Evolutionary conservation across 2,329 filamentous ascomycete species (phyloP), one percentile per base, ranked within the genome.

Genomic region (Fusarium pininemorale): DNA sequence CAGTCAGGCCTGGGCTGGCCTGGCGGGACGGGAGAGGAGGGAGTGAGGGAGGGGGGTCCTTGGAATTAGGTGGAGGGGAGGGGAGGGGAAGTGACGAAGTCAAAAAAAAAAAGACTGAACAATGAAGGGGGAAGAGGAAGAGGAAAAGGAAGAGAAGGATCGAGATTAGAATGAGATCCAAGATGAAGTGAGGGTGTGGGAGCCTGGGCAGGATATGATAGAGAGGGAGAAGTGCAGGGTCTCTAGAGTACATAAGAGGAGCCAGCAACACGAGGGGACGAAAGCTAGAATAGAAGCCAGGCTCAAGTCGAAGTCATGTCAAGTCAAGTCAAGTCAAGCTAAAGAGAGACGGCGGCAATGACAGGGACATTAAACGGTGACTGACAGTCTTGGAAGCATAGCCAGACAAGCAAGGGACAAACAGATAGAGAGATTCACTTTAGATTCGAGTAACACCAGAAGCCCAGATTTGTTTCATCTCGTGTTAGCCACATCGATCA

Each of bases 291-390:
- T 65, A 48, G 75, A 60, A 53, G 47, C 57, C 57, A 41, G 47
- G 47, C 45, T 54, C 12, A 28, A 42, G 64, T 56, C 42, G 42
- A 65, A 37, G 61, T 58, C 42, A 66, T 42, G 55, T 38, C 61
- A 58, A 35, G 32, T 35, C 32, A 32, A 32, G 28, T 35, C 66
- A 67, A 11, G 48, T 37, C 51, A 70, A 68, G 65, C 70, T 77
- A 77, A 57, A 70, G 63, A 50, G 66, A 66, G 69, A 77, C 66
- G 72, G 74, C 74, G 75, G 75, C 75, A 77, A 77, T 62, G 68
- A 63, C 73, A 66, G 67, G 42, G 39, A 58, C 42, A 69, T 62
- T 58, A 41, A 69, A 69, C 50, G 20, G 51, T 37, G 51, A 75
- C 51, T 38, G 51, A 39, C 51, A 61, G 72, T 68, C 61, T 71